A percentile compares a stretch with the other conserved stretches of the same genome.
Evolutionary conservation across 352 stramenopile genomes (phyloP).

Genomic region (Halophytophthora batemanensis): DNA sequence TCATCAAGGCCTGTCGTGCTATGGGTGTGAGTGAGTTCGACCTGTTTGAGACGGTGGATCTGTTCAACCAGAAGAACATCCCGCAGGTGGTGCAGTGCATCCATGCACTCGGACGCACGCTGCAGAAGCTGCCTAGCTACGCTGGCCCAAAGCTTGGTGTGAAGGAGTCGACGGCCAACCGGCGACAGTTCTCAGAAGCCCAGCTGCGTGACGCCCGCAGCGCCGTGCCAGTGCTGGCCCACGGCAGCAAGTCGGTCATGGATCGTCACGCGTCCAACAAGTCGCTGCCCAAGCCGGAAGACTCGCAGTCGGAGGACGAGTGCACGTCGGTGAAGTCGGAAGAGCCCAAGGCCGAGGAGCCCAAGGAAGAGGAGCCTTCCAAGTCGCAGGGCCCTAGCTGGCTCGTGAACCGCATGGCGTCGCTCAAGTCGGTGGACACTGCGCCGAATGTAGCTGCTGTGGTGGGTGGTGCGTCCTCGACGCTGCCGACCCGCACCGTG

Average conservation of each 20-base stretch:
- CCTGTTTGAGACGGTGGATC: slow-evolving; percentile 89
- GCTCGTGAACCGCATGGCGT: slow-evolving; percentile 25
- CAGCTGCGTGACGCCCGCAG: slow-evolving; percentile 59
- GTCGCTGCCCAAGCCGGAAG: slow-evolving; percentile 29
- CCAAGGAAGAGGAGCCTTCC: slow-evolving; percentile 18
- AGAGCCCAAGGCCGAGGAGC: slow-evolving; percentile 9
- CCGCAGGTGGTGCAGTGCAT: slow-evolving; percentile 83
- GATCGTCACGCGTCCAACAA: slow-evolving; percentile 62
- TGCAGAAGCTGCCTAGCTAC: slow-evolving; percentile 76
- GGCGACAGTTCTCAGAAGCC: slow-evolving; percentile 56
- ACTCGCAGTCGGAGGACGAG: slow-evolving; percentile 11
- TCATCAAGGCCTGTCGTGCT: slow-evolving; percentile 73
- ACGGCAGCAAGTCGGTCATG: slow-evolving; percentile 60
- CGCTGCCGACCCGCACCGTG: slow-evolving; percentile 47
- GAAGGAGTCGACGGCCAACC: slow-evolving; percentile 69
- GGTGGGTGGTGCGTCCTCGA: slow-evolving; percentile 20
- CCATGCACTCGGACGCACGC: slow-evolving; percentile 70
- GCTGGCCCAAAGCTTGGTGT: slow-evolving; percentile 65
- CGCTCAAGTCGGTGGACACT: slow-evolving; percentile 21
- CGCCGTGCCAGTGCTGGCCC: slow-evolving; percentile 55
- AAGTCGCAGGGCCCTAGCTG: slow-evolving; percentile 20
- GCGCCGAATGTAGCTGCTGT: slow-evolving; percentile 21
- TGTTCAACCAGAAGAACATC: slow-evolving; percentile 88
- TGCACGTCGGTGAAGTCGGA: slow-evolving; percentile 12
- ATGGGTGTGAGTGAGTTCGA: slow-evolving; percentile 87